Evolutionary conservation across 805 yeast genomes (phyloP).

Genomic region (Sungouiozyma intestinalis): DNA sequence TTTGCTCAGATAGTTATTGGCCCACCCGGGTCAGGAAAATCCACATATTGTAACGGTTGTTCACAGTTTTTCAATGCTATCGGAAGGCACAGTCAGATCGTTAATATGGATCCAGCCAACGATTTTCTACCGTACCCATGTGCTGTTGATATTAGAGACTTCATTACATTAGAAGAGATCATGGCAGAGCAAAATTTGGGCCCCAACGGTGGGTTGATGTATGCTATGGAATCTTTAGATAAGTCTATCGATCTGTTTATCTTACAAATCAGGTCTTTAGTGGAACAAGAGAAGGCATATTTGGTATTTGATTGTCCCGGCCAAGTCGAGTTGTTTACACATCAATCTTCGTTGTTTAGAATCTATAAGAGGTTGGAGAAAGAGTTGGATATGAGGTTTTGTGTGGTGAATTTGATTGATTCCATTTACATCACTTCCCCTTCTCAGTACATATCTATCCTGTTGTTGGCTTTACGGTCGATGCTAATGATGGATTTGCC

Average conservation of each 20-base stretch:
- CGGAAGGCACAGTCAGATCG: constrained; percentile 76
- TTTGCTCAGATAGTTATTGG: constrained; percentile 93
- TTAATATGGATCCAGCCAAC: constrained; percentile 91
- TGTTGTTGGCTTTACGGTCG: constrained; percentile 71
- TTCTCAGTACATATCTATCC: constrained; percentile 74
- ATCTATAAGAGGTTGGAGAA: constrained; percentile 60
- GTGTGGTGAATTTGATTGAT: constrained; percentile 82
- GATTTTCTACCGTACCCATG: constrained; percentile 61
- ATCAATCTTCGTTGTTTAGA: constrained; percentile 59
- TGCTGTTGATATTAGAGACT: constrained; percentile 70
- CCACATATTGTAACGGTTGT: constrained; percentile 90
- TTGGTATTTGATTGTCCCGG: constrained; percentile 89
- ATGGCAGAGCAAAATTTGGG: constrained; percentile 67
- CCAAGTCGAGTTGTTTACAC: constrained; percentile 90
- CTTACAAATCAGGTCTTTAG: constrained; percentile 44
- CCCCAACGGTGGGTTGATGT: constrained; percentile 84
- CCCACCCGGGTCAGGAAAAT: constrained; percentile 96
- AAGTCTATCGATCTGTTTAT: constrained; percentile 49
- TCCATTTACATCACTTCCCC: constrained; percentile 75
- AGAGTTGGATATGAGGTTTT: constrained; percentile 56
- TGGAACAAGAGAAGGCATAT: constrained; percentile 49
- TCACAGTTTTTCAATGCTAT: constrained; percentile 87
- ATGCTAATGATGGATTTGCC: constrained; percentile 92
- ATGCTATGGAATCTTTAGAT: constrained; percentile 64
- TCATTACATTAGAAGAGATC: constrained; percentile 62